Base-by-base conservation (phyloP, 148 eudicot genomes). In the Cornus suecica region DNA sequence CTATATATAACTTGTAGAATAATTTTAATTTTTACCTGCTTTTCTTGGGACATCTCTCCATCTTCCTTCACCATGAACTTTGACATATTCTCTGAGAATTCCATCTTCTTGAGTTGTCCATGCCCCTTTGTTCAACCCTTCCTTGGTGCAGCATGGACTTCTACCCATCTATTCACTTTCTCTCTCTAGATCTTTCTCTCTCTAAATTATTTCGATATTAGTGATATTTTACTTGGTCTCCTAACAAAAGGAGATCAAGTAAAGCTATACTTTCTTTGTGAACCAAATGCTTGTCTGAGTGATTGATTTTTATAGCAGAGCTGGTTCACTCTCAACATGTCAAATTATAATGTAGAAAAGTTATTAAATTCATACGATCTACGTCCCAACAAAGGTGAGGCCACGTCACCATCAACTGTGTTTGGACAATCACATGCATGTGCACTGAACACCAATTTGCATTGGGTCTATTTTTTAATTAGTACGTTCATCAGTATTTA, bases 101-200 rank as follows among this genome's bases (percentile, higher is more conserved):
- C 31, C 23, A 30, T 68, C 71, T 34, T 68, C 71, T 32, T 68
- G 45, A 22, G 51, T 9, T 9, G 71, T 30, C 71, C 71, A 68
- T 15, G 45, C 71, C 37, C 71, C 71, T 68, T 30, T 68, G 71
- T 68, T 68, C 18, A 34, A 52, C n/a, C 42, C 71, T 52, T 68
- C 51, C 52, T 68, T 68, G 71, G 20, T 34, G 32, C 71, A 31
- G 25, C 71, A 68, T 0, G 71, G 71, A 27, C 71, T 68, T 34
- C 71, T 68, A 22, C 71, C 71, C 71, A 68, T 68, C 15, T 48
- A 48, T 11, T 48, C 20, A 11, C 20, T 48, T 18, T 48, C 54
- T 48, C 54, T 48, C 54, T 48, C 54, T 48, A 34, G 2, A 37
- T 37, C 6, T 37, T 6, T 37, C 6, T 37, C 2, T 34, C 2